Evolutionary conservation across 345 rosid species (phyloP).

Genomic region (Arabis hirsuta): DNA sequence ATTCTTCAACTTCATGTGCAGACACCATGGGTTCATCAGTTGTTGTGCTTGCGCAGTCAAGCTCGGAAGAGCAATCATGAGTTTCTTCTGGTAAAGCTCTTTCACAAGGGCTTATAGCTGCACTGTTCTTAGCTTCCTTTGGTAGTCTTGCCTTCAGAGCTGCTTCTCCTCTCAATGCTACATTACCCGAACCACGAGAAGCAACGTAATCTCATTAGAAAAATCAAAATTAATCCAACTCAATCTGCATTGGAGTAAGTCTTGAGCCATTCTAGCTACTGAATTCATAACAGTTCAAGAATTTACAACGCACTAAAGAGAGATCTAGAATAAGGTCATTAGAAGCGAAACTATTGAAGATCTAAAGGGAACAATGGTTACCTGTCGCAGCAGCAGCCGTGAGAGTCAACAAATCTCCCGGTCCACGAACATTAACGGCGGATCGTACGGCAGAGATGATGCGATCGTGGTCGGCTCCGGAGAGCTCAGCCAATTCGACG

Average conservation of each 20-base stretch:
- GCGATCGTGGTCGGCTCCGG: constrained; percentile 79
- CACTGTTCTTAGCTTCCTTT: constrained; percentile 85
- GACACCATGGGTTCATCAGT: constrained; percentile 12
- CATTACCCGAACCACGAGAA: neutral
- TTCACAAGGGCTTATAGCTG: constrained; percentile 82
- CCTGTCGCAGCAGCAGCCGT: constrained; percentile 99
- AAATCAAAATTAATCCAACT: neutral
- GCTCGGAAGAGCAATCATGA: constrained; percentile 41
- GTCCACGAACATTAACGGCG: constrained; percentile 74
- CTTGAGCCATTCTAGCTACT: no score
- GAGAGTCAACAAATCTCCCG: constrained; percentile 87
- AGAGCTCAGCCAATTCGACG: constrained; percentile 76
- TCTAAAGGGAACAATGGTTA: constrained; percentile 13
- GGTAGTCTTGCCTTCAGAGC: constrained; percentile 76
- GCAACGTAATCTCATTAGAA: neutral
- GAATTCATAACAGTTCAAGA: no score
- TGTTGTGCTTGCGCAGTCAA: constrained; percentile 22
- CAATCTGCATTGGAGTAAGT: no score
- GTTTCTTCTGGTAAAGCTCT: constrained; percentile 59
- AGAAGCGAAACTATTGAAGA: no score
- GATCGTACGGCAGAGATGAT: constrained; percentile 74
- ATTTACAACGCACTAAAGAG: no score
- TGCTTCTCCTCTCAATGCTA: constrained; percentile 95
- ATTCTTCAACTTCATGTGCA: constrained; percentile 45
- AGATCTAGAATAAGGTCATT: no score